Evolutionary conservation across 1,284 basidiomycete genomes (phyloP).

Genomic region (Earliella scabrosa): DNA sequence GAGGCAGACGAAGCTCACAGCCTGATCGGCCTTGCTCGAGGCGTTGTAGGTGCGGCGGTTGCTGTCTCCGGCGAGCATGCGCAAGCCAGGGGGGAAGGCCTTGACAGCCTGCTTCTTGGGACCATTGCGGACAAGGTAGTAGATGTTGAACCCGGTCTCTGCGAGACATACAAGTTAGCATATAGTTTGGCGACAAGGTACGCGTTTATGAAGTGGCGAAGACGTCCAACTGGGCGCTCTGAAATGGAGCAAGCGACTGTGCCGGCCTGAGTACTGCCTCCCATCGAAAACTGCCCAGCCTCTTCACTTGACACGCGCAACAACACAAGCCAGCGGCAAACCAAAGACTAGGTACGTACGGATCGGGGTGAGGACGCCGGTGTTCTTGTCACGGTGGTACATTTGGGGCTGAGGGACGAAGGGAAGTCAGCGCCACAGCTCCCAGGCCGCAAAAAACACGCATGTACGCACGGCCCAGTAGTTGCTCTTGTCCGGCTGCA

Average conservation of each 20-base stretch:
- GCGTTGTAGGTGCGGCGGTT: slow-evolving; percentile 39
- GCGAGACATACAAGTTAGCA: neutral
- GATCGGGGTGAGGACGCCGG: slow-evolving; percentile 27
- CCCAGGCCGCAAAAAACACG: neutral
- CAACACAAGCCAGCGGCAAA: no score
- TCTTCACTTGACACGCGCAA: no score
- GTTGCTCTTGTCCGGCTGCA: slow-evolving; percentile 33
- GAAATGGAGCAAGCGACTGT: no score
- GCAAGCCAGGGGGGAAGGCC: slow-evolving; percentile 34
- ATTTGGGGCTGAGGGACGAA: slow-evolving; percentile 23
- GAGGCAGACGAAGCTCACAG: slow-evolving; percentile 46
- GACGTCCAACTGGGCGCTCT: no score
- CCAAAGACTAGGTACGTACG: slow-evolving; percentile 27
- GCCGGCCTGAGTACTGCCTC: no score
- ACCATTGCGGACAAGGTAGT: slow-evolving; percentile 31
- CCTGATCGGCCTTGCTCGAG: slow-evolving; percentile 41
- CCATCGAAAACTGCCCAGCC: no score
- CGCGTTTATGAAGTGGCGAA: no score
- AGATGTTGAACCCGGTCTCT: slow-evolving; percentile 32
- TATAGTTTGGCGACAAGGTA: no score
- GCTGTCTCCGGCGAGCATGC: slow-evolving; percentile 46
- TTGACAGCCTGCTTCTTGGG: slow-evolving; percentile 28
- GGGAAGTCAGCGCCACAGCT: slow-evolving; percentile 4
- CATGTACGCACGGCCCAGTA: slow-evolving; percentile 33
- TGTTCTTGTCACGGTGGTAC: slow-evolving; percentile 29